Evolutionary conservation across 768 basidiomycete species (phyloP).

Genomic region (Xanthoconium purpureum): DNA sequence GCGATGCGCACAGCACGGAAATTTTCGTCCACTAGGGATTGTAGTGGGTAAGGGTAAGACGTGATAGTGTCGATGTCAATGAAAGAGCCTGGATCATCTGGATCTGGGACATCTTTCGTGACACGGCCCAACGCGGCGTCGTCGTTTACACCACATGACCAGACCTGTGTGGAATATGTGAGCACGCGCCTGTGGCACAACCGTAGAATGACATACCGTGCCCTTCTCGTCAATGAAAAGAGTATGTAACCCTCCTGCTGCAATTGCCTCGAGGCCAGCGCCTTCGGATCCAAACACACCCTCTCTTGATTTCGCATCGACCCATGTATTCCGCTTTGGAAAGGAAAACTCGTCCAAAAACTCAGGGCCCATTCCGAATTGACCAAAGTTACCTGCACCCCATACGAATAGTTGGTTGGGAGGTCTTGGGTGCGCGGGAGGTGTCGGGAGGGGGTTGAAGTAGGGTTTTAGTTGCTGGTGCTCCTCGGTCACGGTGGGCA

Average conservation of each 20-base stretch:
- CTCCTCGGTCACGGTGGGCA: conserved; percentile 30
- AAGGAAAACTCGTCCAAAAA: conserved; percentile 67
- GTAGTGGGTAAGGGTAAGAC: conserved; percentile 61
- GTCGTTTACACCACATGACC: conserved; percentile 86
- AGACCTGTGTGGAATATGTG: conserved; percentile 48
- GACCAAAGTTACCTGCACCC: conserved; percentile 93
- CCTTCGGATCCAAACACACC: conserved; percentile 67
- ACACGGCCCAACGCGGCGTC: conserved; percentile 83
- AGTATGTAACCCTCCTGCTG: conserved; percentile 86
- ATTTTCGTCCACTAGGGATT: conserved; percentile 67
- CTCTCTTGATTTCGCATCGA: conserved; percentile 69
- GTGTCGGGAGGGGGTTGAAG: conserved; percentile 62
- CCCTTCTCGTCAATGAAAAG: conserved; percentile 88
- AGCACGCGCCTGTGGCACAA: not conserved
- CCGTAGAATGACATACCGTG: conserved; percentile 54
- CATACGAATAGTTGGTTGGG: conserved; percentile 77
- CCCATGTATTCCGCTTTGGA: conserved; percentile 75
- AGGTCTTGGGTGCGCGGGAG: conserved; percentile 57
- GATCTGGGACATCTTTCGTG: conserved; percentile 58
- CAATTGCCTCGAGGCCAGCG: conserved; percentile 79
- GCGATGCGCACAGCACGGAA: conserved; percentile 83
- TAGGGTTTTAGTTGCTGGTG: conserved; percentile 50
- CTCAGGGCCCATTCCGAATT: conserved; percentile 87
- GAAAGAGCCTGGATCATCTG: conserved; percentile 55
- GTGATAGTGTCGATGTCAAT: conserved; percentile 53